Conservation (phyloP, 768 basidiomycete genomes). For the Serendipita sp. region DNA sequence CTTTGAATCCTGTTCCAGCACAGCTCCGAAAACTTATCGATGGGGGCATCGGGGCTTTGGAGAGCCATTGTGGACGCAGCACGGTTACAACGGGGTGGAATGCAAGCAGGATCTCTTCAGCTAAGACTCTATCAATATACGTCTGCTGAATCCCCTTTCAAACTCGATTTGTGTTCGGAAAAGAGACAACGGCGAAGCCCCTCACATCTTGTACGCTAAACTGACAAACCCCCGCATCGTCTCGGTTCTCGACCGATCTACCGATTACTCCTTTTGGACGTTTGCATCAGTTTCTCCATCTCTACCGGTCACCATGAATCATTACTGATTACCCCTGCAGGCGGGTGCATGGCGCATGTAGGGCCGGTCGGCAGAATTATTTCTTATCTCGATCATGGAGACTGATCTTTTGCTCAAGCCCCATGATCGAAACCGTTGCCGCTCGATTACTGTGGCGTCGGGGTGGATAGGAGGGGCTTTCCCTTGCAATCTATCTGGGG, state of each 20-base stretch:
- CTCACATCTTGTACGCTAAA: no score
- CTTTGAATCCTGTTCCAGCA: no score
- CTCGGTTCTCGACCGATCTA: neutral
- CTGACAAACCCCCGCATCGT: no score
- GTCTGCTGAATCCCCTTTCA: no score
- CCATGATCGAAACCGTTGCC: neutral
- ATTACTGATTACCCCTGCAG: neutral
- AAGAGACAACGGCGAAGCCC: no score
- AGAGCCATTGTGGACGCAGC: no score
- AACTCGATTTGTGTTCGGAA: no score
- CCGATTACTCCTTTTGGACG: neutral
- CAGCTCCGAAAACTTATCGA: no score
- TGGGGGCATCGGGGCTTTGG: no score
- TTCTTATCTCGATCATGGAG: neutral
- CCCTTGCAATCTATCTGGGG: neutral
- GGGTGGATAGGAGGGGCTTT: neutral
- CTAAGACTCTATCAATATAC: no score
- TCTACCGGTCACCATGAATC: neutral
- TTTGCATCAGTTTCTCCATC: neutral
- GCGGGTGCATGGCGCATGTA: neutral
- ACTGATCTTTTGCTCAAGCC: neutral
- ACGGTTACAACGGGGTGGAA: no score
- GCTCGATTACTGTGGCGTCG: neutral
- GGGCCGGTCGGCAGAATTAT: neutral
- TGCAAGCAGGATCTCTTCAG: no score